Evolutionary conservation across 345 rosid species (phyloP).

Genomic region (Euphorbia pulcherrima): DNA sequence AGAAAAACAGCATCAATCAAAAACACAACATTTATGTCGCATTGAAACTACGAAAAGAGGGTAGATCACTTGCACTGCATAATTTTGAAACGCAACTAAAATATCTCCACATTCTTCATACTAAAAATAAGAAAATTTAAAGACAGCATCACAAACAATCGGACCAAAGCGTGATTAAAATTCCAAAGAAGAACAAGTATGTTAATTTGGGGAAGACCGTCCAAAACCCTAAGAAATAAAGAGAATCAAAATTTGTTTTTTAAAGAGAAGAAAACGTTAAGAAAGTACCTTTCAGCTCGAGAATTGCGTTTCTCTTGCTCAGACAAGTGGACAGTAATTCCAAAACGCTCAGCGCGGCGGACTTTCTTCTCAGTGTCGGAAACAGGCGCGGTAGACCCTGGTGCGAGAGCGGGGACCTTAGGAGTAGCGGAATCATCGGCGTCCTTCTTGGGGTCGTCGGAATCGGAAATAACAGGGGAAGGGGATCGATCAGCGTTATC

Average conservation of each 20-base stretch:
- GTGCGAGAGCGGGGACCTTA: slow-evolving; percentile 18
- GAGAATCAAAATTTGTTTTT: no score
- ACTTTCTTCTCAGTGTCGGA: slow-evolving; percentile 68
- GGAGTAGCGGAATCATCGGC: slow-evolving; percentile 32
- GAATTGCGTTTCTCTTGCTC: slow-evolving; percentile 91
- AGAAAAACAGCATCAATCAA: neutral
- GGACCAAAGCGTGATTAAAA: neutral
- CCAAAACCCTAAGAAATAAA: neutral
- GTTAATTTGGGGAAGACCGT: neutral
- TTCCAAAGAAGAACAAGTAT: neutral
- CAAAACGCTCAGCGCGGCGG: slow-evolving; percentile 94
- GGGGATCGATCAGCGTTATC: slow-evolving; percentile 30
- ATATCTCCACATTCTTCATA: neutral
- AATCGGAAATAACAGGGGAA: neutral
- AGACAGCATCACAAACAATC: neutral
- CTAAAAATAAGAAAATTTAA: neutral
- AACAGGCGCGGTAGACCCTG: slow-evolving; percentile 35
- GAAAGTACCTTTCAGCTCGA: slow-evolving; percentile 75
- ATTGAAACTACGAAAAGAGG: neutral
- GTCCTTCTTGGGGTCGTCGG: slow-evolving; percentile 9
- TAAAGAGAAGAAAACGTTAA: neutral
- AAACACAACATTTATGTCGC: neutral
- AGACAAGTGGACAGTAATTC: slow-evolving; percentile 61
- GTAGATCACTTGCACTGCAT: neutral
- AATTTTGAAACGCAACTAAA: neutral